These are phyloP conservation scores for Salix arbutifolia DNA, from an alignment of 345 rosid species.

Conservation along the genomic window DNA sequence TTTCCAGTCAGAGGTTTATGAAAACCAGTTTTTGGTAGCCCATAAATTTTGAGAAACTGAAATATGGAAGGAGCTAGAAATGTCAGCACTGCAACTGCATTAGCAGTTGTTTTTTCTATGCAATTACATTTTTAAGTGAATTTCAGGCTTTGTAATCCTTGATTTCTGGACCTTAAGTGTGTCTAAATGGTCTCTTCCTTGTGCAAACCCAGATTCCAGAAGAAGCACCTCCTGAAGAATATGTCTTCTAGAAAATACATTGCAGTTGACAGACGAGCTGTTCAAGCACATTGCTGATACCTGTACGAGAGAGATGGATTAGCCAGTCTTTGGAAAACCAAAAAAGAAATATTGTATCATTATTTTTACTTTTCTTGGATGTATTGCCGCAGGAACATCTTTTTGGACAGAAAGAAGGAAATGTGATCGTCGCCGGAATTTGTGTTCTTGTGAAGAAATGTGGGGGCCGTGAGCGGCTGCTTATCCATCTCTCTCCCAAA, in stretches of 20 bases:
- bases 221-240: conserved; percentile 53
- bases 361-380: too few species aligned
- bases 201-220: conserved; percentile 45
- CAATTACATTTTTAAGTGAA: background rate
- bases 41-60: background rate
- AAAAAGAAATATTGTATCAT: too few species aligned
- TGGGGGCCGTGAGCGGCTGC: background rate
- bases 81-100: background rate
- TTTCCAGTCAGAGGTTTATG: background rate
- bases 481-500: too few species aligned
- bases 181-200: background rate
- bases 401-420: too few species aligned
- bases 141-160: background rate
- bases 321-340: background rate
- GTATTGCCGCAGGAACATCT: too few species aligned
- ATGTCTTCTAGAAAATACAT: conserved; percentile 4
- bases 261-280: background rate
- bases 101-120: background rate
- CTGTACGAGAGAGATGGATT: background rate
- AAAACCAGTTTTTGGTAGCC: background rate
- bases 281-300: background rate
- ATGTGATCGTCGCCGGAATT: background rate
- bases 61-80: background rate
- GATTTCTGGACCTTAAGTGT: background rate
- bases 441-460: background rate